Base-by-base conservation (phyloP, 2,329 filamentous ascomycete genomes). In the Ceratocystis colombiana region DNA sequence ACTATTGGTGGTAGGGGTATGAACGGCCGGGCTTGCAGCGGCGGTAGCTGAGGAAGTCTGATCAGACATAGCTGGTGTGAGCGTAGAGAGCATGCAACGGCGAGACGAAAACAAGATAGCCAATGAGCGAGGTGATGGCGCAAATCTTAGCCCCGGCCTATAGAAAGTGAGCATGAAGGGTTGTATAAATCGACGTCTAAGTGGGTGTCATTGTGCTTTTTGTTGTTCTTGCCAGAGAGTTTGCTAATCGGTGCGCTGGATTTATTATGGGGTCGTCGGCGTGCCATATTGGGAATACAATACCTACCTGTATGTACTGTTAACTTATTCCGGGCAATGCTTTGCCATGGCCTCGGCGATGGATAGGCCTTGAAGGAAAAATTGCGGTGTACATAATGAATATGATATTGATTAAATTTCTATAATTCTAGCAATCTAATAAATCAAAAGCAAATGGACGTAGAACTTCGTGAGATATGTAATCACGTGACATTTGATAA, bases 11-110 rank as follows among this genome's bases (percentile, higher is more conserved):
- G 37, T 41, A 15, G 57, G 57, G 10, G 55, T 45, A 33, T 50
- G 41, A 28, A 15, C 30, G 6, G 64, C 30, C 22, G 67, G 7
- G 30, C 37, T 48, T 55, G 17, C 61, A n/a, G 17, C 25, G 30
- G 64, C 44, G 17, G 48, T 15, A 53, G 20, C 28, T 6, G 48
- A 25, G 15, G 67, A 41, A n/a, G 61, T 28, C 41, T 57, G 64
- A 20, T 68, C 64, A 22, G 67, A 64, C 67, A 68, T 68, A 15
- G 17, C 50, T 64, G 61, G 22, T 22, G 65, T 45, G 53, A 10
- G 22, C 44, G 50, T 62, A 50, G 30, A n/a, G 37, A 64, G 62
- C 46, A 64, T 46, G 45, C 61, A 37, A 48, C n/a, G 28, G 28
- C 22, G 55, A 22, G 30, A 50, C 37, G 25, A 46, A 28, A 10